Evolutionary conservation across 1,284 basidiomycete genomes (phyloP), one percentile per base, ranked within the genome.

Genomic region (Laetiporus sulphureus): DNA sequence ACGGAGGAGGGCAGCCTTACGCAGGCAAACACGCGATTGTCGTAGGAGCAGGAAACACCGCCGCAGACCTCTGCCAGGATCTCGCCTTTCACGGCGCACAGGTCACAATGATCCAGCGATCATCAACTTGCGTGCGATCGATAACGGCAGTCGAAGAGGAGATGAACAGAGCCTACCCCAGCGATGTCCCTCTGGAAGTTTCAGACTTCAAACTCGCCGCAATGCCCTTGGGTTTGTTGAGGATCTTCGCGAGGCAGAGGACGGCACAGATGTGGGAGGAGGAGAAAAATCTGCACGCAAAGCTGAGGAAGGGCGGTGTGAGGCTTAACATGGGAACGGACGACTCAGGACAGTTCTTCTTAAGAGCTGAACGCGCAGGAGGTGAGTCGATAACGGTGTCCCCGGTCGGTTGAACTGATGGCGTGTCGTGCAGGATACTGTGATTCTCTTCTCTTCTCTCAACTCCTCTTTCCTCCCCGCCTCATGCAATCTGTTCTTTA

Each of bases 261-360:
- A 37, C 52, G 39, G 48, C 45, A 10, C 41, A 36, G 36, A 47
- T 62, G 42, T 61, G 54, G 36, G 55, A 52, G 7, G 47, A 52
- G 3, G 61, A 61, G 44, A 59, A 58, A 50, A 72, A 76, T 19
- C 56, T 78, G 6, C 62, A 82, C 6, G 72, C 74, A 1, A 76
- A 75, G 6, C 63, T 87, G 24, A 62, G 66, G 38, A 68, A 67
- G 47, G 71, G 68, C 2, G 82, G 83, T 1, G 79, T 86, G 63
- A 69, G 68, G 41, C 54, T 72, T n/a, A 76, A 71, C 45, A 53
- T 65, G 7, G 83, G 82, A 4, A 65, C 66, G 2, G 72, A 80
- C 13, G 74, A 68, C 11, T 59, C 70, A 0, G 81, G 82, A 6
- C 65, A 72, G 48, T 42, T 66, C 2, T 56, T 68, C 29, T 60